Evolutionary conservation across 352 stramenopile species (phyloP).

Genomic region (Phytophthora tentaculata): DNA sequence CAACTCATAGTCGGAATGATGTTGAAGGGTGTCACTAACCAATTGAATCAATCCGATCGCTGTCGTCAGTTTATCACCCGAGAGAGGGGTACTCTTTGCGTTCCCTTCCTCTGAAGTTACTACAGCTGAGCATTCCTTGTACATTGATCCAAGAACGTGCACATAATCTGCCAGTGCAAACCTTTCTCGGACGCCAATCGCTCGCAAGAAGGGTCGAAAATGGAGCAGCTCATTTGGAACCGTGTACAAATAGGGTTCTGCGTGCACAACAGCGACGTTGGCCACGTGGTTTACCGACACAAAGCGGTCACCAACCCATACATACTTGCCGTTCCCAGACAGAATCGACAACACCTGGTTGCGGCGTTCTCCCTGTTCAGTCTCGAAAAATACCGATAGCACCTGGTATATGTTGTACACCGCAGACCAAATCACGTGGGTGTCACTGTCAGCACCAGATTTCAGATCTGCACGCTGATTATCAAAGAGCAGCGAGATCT

Average conservation of each 20-base stretch:
- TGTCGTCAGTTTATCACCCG: conserved; percentile 51
- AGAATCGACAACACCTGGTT: conserved; percentile 46
- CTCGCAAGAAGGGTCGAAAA: conserved; percentile 67
- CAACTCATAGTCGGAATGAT: conserved; percentile 63
- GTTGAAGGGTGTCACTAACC: conserved; percentile 64
- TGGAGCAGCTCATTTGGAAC: conserved; percentile 69
- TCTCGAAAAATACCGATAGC: conserved; percentile 67
- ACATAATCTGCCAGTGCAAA: conserved; percentile 70
- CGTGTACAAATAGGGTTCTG: conserved; percentile 69
- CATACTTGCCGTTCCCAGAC: conserved; percentile 48
- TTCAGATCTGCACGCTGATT: conserved; percentile 2
- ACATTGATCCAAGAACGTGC: conserved; percentile 60
- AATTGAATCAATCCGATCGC: conserved; percentile 72
- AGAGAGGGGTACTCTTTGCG: conserved; percentile 29
- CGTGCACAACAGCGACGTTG: conserved; percentile 53
- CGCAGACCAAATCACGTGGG: conserved; percentile 52
- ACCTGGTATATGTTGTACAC: conserved; percentile 69
- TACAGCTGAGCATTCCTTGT: conserved; percentile 39
- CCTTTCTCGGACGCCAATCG: conserved; percentile 63
- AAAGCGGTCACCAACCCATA: conserved; percentile 73
- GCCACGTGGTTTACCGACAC: conserved; percentile 59
- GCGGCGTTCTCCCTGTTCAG: conserved; percentile 29
- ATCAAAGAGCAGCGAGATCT: conserved; percentile 52
- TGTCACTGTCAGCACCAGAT: conserved; percentile 26
- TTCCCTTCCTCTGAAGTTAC: conserved; percentile 16